Base-by-base conservation (phyloP, 2,329 filamentous ascomycete genomes). In the Botrytis sinoallii region DNA sequence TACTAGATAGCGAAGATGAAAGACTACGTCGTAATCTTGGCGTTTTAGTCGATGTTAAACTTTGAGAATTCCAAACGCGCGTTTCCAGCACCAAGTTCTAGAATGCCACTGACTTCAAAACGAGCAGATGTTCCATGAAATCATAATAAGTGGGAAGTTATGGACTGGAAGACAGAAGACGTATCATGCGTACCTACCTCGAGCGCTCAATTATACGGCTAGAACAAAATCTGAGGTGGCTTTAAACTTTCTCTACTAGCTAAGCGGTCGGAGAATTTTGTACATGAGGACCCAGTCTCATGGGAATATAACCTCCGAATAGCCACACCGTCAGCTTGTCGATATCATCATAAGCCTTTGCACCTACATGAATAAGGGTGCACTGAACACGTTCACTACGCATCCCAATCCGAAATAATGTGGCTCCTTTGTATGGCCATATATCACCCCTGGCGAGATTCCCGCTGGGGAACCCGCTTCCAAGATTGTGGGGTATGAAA, bases 401-500 rank as follows among this genome's bases (percentile, higher is more conserved):
- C 66, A 68, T 42, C 18, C 35, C 18, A n/a, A 68, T 44, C 48
- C 32, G 48, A 42, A n/a, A 68, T n/a, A 10, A 57, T n/a, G n/a
- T 38, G 29, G 66, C 10, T 10, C 16, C 22, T 57, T 3, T 68
- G 16, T 68, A 42, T 42, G 48, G 48, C 29, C 48, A 32, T 29
- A 57, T 6, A 57, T 29, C n/a, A 14, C 42, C 42, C 48, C 25
- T 29, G 65, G 52, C 18, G 10, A 57, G 32, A 42, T 68, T 68
- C 25, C 18, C 48, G 40, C 35, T 57, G 25, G 25, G 48, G 65
- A 68, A 68, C 46, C 4, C 20, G 35, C 40, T 10, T 29, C 10
- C 48, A 42, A 57, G 48, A 42, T 20, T 57, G 65, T 32, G 65
- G 48, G 48, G 46, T 57, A 57, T 68, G 65, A 68, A 68, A 68